Conservation (phyloP, 192 early-diverging fungal genomes). For the Coemansia sp. region DNA sequence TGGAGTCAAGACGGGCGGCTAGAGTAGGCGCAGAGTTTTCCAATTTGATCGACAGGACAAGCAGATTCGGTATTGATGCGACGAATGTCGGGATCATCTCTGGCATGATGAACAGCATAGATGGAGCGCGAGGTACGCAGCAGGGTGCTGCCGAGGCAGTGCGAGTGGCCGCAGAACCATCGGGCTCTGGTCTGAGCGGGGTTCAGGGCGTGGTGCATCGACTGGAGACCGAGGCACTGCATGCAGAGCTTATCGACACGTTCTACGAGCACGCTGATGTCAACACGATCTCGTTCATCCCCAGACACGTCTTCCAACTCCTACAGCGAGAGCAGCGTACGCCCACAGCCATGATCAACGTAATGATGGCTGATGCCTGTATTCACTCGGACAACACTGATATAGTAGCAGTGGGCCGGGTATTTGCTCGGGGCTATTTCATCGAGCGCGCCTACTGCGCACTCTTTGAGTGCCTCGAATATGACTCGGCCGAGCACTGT, state of each 20-base stretch:
- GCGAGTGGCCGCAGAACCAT: constrained; percentile 12
- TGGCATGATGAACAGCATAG: constrained; percentile 30
- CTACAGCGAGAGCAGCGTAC: constrained; percentile 27
- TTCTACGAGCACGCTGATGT: constrained; percentile 48
- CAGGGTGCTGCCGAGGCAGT: constrained; percentile 12
- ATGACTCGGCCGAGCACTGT: constrained; percentile 54
- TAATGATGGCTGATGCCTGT: constrained; percentile 53
- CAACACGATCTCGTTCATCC: constrained; percentile 47
- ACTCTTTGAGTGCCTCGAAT: constrained; percentile 50
- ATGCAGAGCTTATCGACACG: constrained; percentile 37
- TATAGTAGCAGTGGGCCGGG: constrained; percentile 16
- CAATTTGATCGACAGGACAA: constrained; percentile 32
- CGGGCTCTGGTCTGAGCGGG: not conserved
- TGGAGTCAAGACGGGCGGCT: not conserved
- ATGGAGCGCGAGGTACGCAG: constrained; percentile 4
- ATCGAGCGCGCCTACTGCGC: constrained; percentile 51
- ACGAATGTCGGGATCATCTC: constrained; percentile 35
- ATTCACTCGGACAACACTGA: constrained; percentile 24
- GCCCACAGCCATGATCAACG: constrained; percentile 40
- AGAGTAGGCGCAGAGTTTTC: constrained; percentile 11
- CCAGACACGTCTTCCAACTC: constrained; percentile 34
- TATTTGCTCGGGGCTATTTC: constrained; percentile 31
- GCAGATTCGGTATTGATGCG: constrained; percentile 38
- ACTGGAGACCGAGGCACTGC: constrained; percentile 20
- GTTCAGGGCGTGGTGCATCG: not conserved